Evolutionary conservation across 2,329 filamentous ascomycete species (phyloP).

Genomic region (Monosporascus cannonballus): DNA sequence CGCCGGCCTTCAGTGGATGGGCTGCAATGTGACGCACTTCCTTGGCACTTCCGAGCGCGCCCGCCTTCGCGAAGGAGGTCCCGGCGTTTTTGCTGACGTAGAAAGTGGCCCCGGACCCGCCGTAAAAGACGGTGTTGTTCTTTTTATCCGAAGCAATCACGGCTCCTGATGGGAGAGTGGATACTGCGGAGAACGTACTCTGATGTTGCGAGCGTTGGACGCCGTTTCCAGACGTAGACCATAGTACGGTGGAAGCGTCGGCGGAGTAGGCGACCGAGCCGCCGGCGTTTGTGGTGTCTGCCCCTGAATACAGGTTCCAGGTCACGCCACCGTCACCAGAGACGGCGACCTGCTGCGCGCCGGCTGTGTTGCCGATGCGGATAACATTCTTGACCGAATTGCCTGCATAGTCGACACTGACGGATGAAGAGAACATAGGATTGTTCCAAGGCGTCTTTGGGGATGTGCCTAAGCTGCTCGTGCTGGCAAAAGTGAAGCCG

Average conservation of each 20-base stretch:
- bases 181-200: conserved; percentile 37
- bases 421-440: conserved; percentile 39
- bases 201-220: conserved; percentile 37
- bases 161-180: conserved; percentile 37
- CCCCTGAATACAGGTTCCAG: conserved; percentile 42
- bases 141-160: conserved; percentile 50
- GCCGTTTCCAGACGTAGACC: conserved; percentile 35
- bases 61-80: conserved; percentile 36
- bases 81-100: conserved; percentile 47
- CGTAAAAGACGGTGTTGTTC: conserved; percentile 47
- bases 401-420: conserved; percentile 43
- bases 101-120: conserved; percentile 36
- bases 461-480: conserved; percentile 31
- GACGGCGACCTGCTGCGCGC: conserved; percentile 38
- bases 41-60: conserved; percentile 32
- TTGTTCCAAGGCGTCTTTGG: conserved; percentile 40
- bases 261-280: conserved; percentile 46
- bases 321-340: conserved; percentile 44
- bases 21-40: conserved; percentile 49
- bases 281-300: conserved; percentile 35
- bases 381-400: conserved; percentile 40
- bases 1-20: conserved; percentile 51
- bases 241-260: conserved; percentile 41
- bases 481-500: conserved; percentile 42
- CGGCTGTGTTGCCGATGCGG: conserved; percentile 41